phyloP scores from a whole-genome alignment of 768 basidiomycete genomes.

The Favolaschia claudopus region DNA sequence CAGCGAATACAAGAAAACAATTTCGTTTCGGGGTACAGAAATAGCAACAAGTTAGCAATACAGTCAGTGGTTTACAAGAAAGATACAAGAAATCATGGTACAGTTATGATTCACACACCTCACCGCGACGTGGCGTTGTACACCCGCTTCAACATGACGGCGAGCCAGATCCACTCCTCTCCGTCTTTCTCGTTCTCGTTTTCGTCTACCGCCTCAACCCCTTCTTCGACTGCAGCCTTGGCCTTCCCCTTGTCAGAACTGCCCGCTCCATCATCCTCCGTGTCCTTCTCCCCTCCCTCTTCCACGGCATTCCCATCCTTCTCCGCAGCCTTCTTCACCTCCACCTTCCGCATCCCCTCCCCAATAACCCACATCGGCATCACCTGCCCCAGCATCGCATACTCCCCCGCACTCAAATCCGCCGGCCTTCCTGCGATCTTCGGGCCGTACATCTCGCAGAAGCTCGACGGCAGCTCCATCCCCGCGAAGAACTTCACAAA shows the following conservation, averaged over 20 bases:
- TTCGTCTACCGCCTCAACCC: not conserved
- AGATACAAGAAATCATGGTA: no score
- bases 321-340: no score
- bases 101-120: no score
- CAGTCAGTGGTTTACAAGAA: no score
- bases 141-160: constrained; percentile 13
- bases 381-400: constrained; percentile 12
- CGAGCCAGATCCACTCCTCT: constrained; percentile 20
- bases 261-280: no score
- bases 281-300: no score
- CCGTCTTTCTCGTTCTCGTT: not conserved
- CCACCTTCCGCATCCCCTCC: no score
- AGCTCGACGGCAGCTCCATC: constrained; percentile 11
- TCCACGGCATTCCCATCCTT: no score
- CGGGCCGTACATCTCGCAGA: constrained; percentile 18
- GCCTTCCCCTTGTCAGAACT: not conserved
- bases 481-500: constrained; percentile 9
- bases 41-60: no score
- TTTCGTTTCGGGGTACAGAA: no score
- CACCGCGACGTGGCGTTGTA: constrained; percentile 9
- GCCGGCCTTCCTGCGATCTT: constrained; percentile 20
- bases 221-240: constrained; percentile 11
- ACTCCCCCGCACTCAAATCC: constrained; percentile 19
- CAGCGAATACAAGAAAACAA: no score
- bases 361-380: constrained; percentile 14